These are phyloP conservation scores for Aspergillus haitiensis DNA, from an alignment of 495 filamentous ascomycete species.

Conservation along the genomic window DNA sequence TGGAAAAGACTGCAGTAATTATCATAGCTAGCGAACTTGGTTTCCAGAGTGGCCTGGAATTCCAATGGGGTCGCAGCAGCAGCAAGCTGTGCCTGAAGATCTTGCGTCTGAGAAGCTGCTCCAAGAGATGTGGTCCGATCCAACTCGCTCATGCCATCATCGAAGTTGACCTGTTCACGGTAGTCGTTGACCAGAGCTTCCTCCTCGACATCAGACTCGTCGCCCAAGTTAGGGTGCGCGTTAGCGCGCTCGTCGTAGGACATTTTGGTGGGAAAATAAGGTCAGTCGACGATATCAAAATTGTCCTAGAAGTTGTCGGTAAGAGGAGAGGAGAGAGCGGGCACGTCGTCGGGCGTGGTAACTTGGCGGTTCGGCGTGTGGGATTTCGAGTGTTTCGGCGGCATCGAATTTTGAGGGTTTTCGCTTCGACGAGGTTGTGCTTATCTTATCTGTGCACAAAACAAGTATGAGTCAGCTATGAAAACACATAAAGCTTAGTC, in stretches of 20 bases:
- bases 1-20: slow-evolving; percentile 99
- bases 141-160: slow-evolving; percentile 78
- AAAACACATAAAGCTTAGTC: background rate
- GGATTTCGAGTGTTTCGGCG: slow-evolving; percentile 42
- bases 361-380: slow-evolving; percentile 45
- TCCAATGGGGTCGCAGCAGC: slow-evolving; percentile 93
- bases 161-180: slow-evolving; percentile 89
- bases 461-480: slow-evolving; percentile 39
- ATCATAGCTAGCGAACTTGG: slow-evolving; percentile 97
- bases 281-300: slow-evolving; percentile 17
- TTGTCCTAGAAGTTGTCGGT: slow-evolving; percentile 30
- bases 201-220: slow-evolving; percentile 92
- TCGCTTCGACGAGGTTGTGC: slow-evolving; percentile 49
- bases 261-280: slow-evolving; percentile 36
- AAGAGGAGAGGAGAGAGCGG: slow-evolving; percentile 27
- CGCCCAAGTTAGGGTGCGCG: slow-evolving; percentile 57
- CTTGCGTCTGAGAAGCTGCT: slow-evolving; percentile 56
- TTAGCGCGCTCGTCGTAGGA: slow-evolving; percentile 54
- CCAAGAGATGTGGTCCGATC: slow-evolving; percentile 60
- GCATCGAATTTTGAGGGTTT: slow-evolving; percentile 56
- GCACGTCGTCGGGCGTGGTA: slow-evolving; percentile 31
- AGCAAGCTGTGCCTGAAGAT: slow-evolving; percentile 86
- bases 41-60: slow-evolving; percentile 89
- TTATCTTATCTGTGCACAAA: slow-evolving; percentile 52
- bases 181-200: slow-evolving; percentile 92